Conservation (phyloP, 805 yeast genomes). For the Starmerella powellii region DNA sequence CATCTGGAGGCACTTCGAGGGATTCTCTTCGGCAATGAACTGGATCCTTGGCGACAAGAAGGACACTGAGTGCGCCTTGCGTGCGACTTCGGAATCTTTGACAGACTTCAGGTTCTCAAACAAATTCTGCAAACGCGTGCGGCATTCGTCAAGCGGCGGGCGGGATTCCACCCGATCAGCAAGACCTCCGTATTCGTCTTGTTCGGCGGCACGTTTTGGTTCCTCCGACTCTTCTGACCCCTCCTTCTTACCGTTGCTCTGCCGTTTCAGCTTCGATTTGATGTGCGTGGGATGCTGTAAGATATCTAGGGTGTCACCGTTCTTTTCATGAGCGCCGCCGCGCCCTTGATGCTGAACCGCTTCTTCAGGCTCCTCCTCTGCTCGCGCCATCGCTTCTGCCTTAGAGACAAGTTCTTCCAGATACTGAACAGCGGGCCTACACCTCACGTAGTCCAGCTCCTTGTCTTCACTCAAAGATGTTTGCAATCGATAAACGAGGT, state of each 20-base stretch:
- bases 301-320: too few species aligned
- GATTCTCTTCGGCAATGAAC: slow-evolving; percentile 40
- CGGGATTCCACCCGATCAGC: too few species aligned
- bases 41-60: slow-evolving; percentile 78
- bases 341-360: not conserved
- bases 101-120: slow-evolving; percentile 37
- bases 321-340: too few species aligned
- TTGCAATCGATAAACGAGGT: slow-evolving; percentile 49
- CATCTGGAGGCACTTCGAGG: slow-evolving; percentile 52
- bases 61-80: slow-evolving; percentile 50
- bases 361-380: not conserved
- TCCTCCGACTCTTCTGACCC: too few species aligned
- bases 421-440: slow-evolving; percentile 39
- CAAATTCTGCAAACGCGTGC: slow-evolving; percentile 9
- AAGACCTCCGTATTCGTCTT: too few species aligned
- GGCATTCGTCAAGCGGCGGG: not conserved
- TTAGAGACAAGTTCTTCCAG: slow-evolving; percentile 40
- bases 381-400: slow-evolving; percentile 22
- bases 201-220: too few species aligned
- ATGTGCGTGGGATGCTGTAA: too few species aligned
- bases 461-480: slow-evolving; percentile 38
- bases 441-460: slow-evolving; percentile 35
- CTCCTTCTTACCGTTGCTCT: too few species aligned
- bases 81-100: slow-evolving; percentile 29
- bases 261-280: too few species aligned